phyloP scores from a whole-genome alignment of 2,329 filamentous ascomycete genomes.

The Karstenula rhodostoma region DNA sequence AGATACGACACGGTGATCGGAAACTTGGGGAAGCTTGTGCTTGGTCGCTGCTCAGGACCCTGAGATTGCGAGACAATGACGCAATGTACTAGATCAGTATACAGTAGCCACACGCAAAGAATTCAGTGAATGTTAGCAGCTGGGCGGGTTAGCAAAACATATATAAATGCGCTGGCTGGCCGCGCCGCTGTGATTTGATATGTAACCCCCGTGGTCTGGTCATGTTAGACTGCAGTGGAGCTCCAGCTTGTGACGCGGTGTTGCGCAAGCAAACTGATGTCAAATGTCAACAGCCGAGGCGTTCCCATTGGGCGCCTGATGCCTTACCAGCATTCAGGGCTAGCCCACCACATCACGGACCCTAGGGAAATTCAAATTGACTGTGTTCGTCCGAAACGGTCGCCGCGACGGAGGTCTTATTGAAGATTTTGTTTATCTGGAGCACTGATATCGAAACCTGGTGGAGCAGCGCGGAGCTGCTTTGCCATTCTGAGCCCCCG shows the following conservation, averaged over 20 bases:
- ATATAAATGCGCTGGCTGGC: neutral
- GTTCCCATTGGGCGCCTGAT: constrained; percentile 5
- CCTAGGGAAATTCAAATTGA: constrained; percentile 1
- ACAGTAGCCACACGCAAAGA: neutral
- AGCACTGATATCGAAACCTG: neutral
- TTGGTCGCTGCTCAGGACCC: constrained; percentile 22
- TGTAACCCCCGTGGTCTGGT: constrained; percentile 3
- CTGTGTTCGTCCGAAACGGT: neutral
- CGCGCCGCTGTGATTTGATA: constrained; percentile 1
- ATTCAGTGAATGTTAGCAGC: neutral
- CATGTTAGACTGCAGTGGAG: neutral
- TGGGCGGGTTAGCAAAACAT: neutral
- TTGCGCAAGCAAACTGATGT: constrained; percentile 3
- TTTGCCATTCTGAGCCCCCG: neutral
- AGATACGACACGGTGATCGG: neutral
- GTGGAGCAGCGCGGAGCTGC: neutral
- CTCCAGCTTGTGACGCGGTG: neutral
- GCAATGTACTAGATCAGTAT: constrained; percentile 13
- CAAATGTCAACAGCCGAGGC: constrained; percentile 1
- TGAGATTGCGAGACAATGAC: constrained; percentile 15
- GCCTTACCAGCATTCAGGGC: constrained; percentile 4
- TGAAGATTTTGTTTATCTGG: neutral
- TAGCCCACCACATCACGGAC: constrained; percentile 7
- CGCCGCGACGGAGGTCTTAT: neutral
- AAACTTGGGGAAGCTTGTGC: neutral